Percentiles rank a stretch among this genome's conserved stretches.
phyloP scores from a whole-genome alignment of 2,329 filamentous ascomycete species.

The Lachnellula suecica region DNA sequence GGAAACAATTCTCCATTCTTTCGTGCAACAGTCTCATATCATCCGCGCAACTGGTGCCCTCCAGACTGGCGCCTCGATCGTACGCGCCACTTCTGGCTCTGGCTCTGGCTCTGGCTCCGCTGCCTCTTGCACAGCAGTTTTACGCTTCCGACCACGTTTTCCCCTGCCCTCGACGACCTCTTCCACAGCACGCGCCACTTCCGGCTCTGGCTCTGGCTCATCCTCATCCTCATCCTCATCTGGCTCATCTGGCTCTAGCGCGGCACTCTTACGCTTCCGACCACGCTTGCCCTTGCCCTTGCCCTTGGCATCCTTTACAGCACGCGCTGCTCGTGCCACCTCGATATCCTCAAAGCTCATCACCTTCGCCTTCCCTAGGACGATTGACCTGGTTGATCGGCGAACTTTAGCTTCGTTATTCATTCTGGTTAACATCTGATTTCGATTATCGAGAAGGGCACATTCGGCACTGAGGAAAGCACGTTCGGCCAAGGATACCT shows the following conservation, averaged over 20 bases:
- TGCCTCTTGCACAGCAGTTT: constrained; percentile 12
- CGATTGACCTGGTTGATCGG: constrained; percentile 4
- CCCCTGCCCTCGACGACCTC: constrained; percentile 7
- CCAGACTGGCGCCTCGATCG: background rate
- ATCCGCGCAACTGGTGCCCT: constrained; percentile 4
- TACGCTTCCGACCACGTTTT: constrained; percentile 20
- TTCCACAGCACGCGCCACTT: constrained; percentile 9
- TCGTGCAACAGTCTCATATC: constrained; percentile 14
- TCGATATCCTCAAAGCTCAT: constrained; percentile 34
- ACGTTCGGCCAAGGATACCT: constrained; percentile 23
- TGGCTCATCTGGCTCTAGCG: background rate
- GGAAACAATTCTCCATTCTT: constrained; percentile 13
- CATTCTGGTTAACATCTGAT: constrained; percentile 18
- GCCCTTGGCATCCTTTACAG: constrained; percentile 11
- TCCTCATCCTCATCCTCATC: background rate
- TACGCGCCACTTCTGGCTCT: background rate
- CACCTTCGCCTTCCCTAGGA: constrained; percentile 16
- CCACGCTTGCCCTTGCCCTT: constrained; percentile 17
- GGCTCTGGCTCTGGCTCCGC: constrained; percentile 14
- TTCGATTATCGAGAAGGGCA: constrained; percentile 28
- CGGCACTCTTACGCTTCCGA: constrained; percentile 13
- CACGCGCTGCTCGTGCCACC: constrained; percentile 17
- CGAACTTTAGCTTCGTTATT: constrained; percentile 12
- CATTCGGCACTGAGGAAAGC: constrained; percentile 25
- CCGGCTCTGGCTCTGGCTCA: constrained; percentile 8